Evolutionary conservation across 1,284 basidiomycete genomes (phyloP), one percentile per base, ranked within the genome.

Genomic region (Mrakiaceae sp.): DNA sequence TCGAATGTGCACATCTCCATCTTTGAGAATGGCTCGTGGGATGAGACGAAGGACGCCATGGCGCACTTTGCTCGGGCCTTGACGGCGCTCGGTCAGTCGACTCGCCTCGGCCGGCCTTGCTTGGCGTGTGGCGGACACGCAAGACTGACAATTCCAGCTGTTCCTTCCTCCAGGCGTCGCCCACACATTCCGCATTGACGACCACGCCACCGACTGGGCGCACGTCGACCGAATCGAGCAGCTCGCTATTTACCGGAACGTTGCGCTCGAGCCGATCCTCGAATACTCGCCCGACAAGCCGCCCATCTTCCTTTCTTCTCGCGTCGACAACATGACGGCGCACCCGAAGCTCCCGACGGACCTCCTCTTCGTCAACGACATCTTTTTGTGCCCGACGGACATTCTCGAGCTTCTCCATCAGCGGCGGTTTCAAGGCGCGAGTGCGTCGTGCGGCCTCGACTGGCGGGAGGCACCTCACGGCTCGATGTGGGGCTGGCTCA

Each of bases 361-460:
- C 10, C 46, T 75, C 16, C 56, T 75, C 6, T 75, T 73, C 67
- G 62, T 75, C 70, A 74, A 75, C 66, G 74, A 75, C 60, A 70
- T 75, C 14, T 69, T 70, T 40, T 65, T 69, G 39, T 74, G 73
- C 55, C 69, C 72, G 12, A 58, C 64, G 9, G 74, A 75, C 60
- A 66, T 71, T 4, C 69, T 75, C 12, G 74, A 75, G 63, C 65
- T 75, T 2, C 39, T 75, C 3, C 67, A 68, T 43, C 70, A 75
- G 67, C 68, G 72, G 50, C 52, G 66, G 57, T 62, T 47, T 16
- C 72, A 75, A 58, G 50, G 67, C 7, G 71, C 74, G 11, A 67
- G 71, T 53, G 71, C 71, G 52, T 70, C 72, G 8, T 75, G 74
- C 52, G 71, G 70, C 43, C 60, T 72, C 12, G 73, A 75, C 63